Conservation (phyloP, 2,329 filamentous ascomycete species). For the Phialocephala subalpina region DNA sequence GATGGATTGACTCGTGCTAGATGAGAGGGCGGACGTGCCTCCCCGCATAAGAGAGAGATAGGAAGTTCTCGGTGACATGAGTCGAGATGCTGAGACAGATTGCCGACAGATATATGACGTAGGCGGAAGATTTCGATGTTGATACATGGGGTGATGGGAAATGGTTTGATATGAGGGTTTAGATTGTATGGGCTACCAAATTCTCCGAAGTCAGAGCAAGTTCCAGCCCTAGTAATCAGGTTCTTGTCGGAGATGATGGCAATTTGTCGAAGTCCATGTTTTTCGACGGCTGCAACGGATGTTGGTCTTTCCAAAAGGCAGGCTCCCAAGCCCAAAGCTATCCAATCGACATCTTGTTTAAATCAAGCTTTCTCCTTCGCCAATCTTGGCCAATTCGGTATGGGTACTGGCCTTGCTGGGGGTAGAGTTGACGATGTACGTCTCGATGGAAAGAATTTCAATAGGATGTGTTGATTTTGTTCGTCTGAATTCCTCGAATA, state of each 20-base stretch:
- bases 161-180: not conserved
- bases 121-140: not conserved
- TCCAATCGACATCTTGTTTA: no score
- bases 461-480: no score
- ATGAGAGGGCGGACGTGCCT: not conserved
- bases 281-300: not conserved
- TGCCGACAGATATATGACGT: not conserved
- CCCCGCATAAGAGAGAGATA: not conserved
- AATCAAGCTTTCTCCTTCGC: no score
- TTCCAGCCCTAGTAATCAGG: not conserved
- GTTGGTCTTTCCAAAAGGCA: not conserved
- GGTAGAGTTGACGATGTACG: no score
- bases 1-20: not conserved
- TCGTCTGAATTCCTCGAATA: not conserved
- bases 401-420: no score
- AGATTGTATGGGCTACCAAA: not conserved
- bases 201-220: not conserved
- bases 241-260: not conserved
- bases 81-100: slow-evolving; percentile 1
- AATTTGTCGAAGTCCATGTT: not conserved
- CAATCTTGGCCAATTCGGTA: no score
- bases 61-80: not conserved
- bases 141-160: not conserved
- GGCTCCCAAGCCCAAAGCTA: not conserved
- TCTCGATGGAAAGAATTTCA: no score